Evolutionary conservation across 371 early-diverging fungal genomes (phyloP), one percentile per base, ranked within the genome.

Genomic region (Haplosporangium sp.): DNA sequence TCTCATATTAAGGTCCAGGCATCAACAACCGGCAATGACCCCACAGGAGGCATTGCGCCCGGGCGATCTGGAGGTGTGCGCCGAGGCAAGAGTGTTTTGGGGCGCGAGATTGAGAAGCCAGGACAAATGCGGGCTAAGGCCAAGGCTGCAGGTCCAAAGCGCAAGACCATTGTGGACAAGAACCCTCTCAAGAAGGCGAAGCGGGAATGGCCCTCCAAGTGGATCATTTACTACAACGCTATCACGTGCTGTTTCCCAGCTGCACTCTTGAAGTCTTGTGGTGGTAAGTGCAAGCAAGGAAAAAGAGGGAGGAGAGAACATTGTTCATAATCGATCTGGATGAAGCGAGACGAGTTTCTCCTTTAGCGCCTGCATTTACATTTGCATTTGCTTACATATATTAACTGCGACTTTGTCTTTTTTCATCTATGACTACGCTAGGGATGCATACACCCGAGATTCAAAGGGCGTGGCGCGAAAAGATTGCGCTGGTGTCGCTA

Each of bases 381-480:
- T n/a, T n/a, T n/a, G n/a, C n/a, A n/a, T n/a, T n/a, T n/a, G n/a
- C n/a, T n/a, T n/a, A n/a, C n/a, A n/a, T n/a, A n/a, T n/a, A n/a
- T n/a, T n/a, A n/a, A n/a, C n/a, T n/a, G n/a, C n/a, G n/a, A n/a
- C n/a, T n/a, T n/a, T n/a, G n/a, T n/a, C n/a, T n/a, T n/a, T n/a
- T n/a, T n/a, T n/a, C n/a, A n/a, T n/a, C n/a, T n/a, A n/a, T n/a
- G n/a, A n/a, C n/a, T 36, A 37, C 37, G 8, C 11, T 77, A 75
- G 82, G 82, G 10, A 84, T 81, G 80, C 67, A 71, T 29, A 68
- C 73, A 36, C 13, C 71, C 18, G 85, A 82, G 37, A 86, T 89
- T 41, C 94, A 91, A 77, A 92, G 89, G 66, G 97, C 95, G 40
- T 95, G 92, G 89, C 83, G 95, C 76, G 95, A 95, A 83, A 95